Base-by-base conservation (phyloP, 1,139 yeast genomes). In the Hansenula lynferdii region DNA sequence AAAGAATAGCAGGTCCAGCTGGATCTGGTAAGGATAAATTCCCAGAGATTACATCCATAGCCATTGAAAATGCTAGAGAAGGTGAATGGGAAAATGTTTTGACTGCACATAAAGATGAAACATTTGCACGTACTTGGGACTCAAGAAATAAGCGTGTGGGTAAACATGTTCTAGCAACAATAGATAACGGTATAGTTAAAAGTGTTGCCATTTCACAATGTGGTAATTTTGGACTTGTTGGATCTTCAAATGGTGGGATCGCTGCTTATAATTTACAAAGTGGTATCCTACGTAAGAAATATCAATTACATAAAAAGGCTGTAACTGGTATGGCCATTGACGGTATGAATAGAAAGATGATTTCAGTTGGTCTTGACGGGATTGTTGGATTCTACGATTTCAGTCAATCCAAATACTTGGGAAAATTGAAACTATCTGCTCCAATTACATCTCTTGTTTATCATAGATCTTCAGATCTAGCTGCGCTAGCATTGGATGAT, bases 21-120 rank as follows among this genome's bases (percentile, higher is more conserved):
- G 56, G 60, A 33, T 58, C 65, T 4, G 56, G 60, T 41, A 57
- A 61, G 50, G 63, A 59, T 40, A 86, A 85, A 54, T 81, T 86
- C 54, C 84, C 96, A 1, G 95, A 87, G 49, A 80, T 90, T 42
- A 67, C 77, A 3, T 70, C 77, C 30, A 70, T 92, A 46, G 81
- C 95, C 2, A 80, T 85, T 47, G 85, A 85, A 44, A 79, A 77
- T 42, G 76, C 86, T 23, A 77, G 95, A 55, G 83, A 80, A 53
- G 92, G 92, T 24, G 94, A 92, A 41, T 94, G 98, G 98, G 98
- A 89, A 55, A 89, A 89, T 54, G 71, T 94, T 38, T 58, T 94
- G n/a, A 89, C 98, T 24, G 94, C 87, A 0, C 98, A 94, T 60
- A 82, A 82, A 54, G 89, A 83, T 44, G 92, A 85, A 52, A 62